Conservation (phyloP, 768 basidiomycete genomes). For the Artomyces pyxidatus region DNA sequence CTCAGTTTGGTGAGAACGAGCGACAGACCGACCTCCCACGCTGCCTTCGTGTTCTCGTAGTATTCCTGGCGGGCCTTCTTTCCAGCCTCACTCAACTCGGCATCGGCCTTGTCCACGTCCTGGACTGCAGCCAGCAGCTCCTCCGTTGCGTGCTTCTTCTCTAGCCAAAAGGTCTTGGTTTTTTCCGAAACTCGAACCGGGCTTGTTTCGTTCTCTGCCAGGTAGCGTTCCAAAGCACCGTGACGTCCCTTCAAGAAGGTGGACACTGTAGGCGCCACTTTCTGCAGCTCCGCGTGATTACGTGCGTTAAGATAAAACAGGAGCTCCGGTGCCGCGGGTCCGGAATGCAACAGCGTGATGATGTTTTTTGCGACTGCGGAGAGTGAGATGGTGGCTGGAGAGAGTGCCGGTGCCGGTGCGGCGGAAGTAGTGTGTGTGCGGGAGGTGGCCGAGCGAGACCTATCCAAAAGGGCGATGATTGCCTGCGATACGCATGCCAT, state of each 20-base stretch:
- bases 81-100: slow-evolving; percentile 32
- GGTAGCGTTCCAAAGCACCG: slow-evolving; percentile 38
- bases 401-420: slow-evolving; percentile 67
- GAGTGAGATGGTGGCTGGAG: slow-evolving; percentile 78
- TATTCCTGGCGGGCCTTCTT: slow-evolving; percentile 39
- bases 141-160: slow-evolving; percentile 40
- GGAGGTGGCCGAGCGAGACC: slow-evolving; percentile 64
- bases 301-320: slow-evolving; percentile 54
- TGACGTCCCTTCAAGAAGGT: slow-evolving; percentile 40
- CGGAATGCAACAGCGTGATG: slow-evolving; percentile 54
- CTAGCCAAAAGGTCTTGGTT: slow-evolving; percentile 53
- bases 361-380: slow-evolving; percentile 34
- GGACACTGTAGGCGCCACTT: slow-evolving; percentile 35
- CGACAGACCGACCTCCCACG: slow-evolving; percentile 46
- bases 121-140: slow-evolving; percentile 37
- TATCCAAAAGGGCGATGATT: slow-evolving; percentile 76
- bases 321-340: slow-evolving; percentile 52
- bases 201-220: slow-evolving; percentile 44
- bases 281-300: slow-evolving; percentile 41
- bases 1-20: slow-evolving; percentile 39
- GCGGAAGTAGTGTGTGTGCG: slow-evolving; percentile 61
- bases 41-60: slow-evolving; percentile 38
- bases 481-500: slow-evolving; percentile 32
- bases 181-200: slow-evolving; percentile 50
- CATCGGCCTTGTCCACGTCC: slow-evolving; percentile 32